Evolutionary conservation across 306 rosid species (phyloP), one percentile per base, ranked within the genome.

Genomic region (Cicer judaicum): DNA sequence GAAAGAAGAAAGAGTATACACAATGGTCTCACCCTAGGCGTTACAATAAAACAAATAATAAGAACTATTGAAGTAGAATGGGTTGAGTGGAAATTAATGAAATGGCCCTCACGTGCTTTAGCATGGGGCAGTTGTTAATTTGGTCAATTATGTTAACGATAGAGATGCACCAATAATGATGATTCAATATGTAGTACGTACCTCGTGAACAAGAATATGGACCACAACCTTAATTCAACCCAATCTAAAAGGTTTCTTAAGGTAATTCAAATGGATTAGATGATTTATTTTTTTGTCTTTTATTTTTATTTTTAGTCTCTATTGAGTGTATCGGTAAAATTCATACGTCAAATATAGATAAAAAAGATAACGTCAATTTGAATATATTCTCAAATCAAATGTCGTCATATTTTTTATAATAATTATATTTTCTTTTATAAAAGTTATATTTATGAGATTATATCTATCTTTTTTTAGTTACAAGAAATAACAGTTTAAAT

Each of bases 91-190:
- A 44, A 65, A 46, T 44, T 12, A 68, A 63, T 75, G 78, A 50
- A 83, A 72, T 52, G 64, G 63, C 3, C 77, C 85, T 34, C 85
- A 77, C 61, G 15, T 14, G 59, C n/a, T 42, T 59, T 83, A 66
- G 5, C 75, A 70, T 80, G 78, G 43, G 69, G 50, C n/a, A 42
- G 2, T 6, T 1, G 70, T 64, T 64, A 64, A 64, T 64, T 64
- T 64, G 52, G 36, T 64, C 9, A 42, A 64, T 63, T 63, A 39
- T 39, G 68, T 16, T 38, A 62, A 62, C 47, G 13, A 62, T 62
- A 47, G 29, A 46, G 57, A 19, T 64, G 55, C 53, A 63, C 52
- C 44, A 4, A 69, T 41, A 41, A 29, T 59, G 55, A n/a, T 78
- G 61, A 72, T 63, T 56, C 39, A 18, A 43, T 8, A 14, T 39